Conservation (phyloP, 2,329 filamentous ascomycete species). For the Xylaria sp. region DNA sequence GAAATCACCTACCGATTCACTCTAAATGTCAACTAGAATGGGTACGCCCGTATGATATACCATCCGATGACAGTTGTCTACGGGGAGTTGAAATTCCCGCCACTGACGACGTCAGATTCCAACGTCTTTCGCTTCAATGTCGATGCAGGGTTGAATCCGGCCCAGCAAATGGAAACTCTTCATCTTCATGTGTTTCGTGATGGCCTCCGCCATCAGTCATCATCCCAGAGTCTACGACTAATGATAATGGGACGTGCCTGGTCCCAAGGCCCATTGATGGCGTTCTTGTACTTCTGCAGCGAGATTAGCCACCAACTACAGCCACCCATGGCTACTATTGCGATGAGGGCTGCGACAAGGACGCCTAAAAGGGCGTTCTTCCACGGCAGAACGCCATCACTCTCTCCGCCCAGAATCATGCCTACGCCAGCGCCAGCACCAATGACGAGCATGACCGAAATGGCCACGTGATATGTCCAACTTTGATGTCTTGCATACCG, state of each 20-base stretch:
- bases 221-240: slow-evolving; percentile 54
- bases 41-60: background rate
- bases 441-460: slow-evolving; percentile 72
- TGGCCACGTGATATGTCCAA: slow-evolving; percentile 71
- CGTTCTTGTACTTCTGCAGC: slow-evolving; percentile 97
- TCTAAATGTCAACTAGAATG: background rate
- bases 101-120: background rate
- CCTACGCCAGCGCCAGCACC: slow-evolving; percentile 76
- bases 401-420: slow-evolving; percentile 47
- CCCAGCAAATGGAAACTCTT: background rate
- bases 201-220: slow-evolving; percentile 29
- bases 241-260: slow-evolving; percentile 84
- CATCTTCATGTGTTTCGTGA: background rate
- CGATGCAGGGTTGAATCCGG: background rate
- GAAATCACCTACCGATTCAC: background rate
- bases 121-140: background rate
- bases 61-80: background rate
- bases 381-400: slow-evolving; percentile 43
- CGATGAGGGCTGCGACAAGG: slow-evolving; percentile 67
- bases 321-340: slow-evolving; percentile 76
- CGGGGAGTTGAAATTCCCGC: background rate
- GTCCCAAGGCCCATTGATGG: slow-evolving; percentile 97
- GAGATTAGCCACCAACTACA: slow-evolving; percentile 98
- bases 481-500: slow-evolving; percentile 76
- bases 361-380: slow-evolving; percentile 63